Evolutionary conservation across 371 early-diverging fungal species (phyloP), one percentile per base, ranked within the genome.

Genomic region (Mucor velutinosus): DNA sequence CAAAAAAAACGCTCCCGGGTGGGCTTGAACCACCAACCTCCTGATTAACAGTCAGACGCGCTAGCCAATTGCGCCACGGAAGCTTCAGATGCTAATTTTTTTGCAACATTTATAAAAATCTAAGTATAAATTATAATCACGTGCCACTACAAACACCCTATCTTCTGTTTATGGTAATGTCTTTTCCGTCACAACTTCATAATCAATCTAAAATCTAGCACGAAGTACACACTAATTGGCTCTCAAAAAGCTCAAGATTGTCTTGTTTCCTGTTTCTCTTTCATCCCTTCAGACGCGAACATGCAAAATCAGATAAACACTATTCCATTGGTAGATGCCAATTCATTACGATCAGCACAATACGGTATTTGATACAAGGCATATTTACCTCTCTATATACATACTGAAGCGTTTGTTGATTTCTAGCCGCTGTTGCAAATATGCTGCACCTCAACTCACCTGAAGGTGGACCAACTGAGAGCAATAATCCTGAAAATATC

Each of bases 41-140:
- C 81, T 85, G 87, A 84, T 88, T 88, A 88, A 88, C 88, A 88
- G 88, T 84, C 87, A 85, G 84, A 87, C 88, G 88, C 88, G 88
- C 87, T 88, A 87, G 84, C 87, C 88, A 78, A 84, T 84, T 86
- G 86, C 87, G 87, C 88, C 87, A 87, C 76, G 76, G 78, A 82
- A 84, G 88, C 87, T 67, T 23, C 14, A 23, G 25, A 51, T 51
- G 51, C 1, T 10, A 14, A 45, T 27, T 37, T 33, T 37, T 37
- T 37, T 30, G 1, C 37, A 2, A 32, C 0, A 37, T 4, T 56
- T 56, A 60, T 43, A 41, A 0, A 8, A n/a, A 14, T 10, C 3
- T 49, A 11, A 2, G 0, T 8, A 7, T 25, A 49, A 49, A 21
- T 10, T 23, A 25, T 23, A 23, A 14, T 51, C 51, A 51, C 51